phyloP scores from a whole-genome alignment of 441 rosid species.

The Viola pubescens region DNA sequence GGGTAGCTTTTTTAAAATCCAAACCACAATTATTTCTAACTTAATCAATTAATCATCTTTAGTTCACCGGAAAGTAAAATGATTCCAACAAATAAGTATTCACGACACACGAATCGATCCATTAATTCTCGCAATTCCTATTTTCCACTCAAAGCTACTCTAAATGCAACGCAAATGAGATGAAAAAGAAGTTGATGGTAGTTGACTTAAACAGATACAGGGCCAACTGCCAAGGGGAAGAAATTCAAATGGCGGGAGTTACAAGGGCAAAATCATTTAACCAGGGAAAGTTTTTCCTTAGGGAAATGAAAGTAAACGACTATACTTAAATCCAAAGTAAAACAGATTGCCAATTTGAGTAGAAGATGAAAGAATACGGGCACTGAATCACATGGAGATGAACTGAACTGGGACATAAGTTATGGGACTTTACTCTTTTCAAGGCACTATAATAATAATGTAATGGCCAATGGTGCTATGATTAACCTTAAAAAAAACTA shows the following conservation, averaged over 20 bases:
- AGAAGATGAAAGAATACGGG: conserved; percentile 3
- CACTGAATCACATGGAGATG: conserved; percentile 34
- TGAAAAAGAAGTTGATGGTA: not conserved
- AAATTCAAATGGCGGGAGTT: conserved; percentile 4
- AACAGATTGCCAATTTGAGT: conserved; percentile 2
- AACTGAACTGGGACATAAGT: conserved; percentile 41
- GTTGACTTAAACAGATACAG: too few species aligned
- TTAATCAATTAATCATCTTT: too few species aligned
- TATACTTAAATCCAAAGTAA: conserved; percentile 25
- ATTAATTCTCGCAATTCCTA: too few species aligned
- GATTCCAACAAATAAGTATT: too few species aligned
- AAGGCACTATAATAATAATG: conserved; percentile 10
- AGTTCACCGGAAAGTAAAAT: too few species aligned
- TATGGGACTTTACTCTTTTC: conserved; percentile 19
- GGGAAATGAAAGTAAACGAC: conserved; percentile 18
- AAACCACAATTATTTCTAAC: too few species aligned
- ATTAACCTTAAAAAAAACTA: not conserved
- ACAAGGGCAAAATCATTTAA: conserved; percentile 19
- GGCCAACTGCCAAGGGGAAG: too few species aligned
- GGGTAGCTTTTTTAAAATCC: too few species aligned
- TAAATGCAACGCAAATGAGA: not conserved
- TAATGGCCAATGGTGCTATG: not conserved
- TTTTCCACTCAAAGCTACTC: not conserved
- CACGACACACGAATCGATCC: too few species aligned
- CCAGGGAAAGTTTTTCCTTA: conserved; percentile 19